These are phyloP conservation scores for Phragmites australis DNA, from an alignment of 176 grass and related monocot species.

Conservation along the genomic window DNA sequence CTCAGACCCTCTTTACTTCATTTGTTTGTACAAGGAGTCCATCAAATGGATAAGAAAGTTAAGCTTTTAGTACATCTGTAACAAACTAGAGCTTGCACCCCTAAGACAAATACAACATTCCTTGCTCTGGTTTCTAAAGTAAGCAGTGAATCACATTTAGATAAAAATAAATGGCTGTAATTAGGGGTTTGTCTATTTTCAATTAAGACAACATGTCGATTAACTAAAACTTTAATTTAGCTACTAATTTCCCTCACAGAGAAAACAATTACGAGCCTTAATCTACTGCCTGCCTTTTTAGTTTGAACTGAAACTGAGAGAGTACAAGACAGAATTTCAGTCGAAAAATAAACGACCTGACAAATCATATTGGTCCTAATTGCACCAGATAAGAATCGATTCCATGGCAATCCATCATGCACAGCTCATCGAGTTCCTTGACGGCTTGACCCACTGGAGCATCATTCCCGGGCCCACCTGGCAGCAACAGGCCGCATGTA, in stretches of 20 bases:
- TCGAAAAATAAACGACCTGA: not conserved
- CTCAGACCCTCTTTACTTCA: too few species aligned
- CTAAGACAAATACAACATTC: too few species aligned
- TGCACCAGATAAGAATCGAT: not conserved
- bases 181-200: not conserved
- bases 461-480: not conserved
- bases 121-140: not conserved
- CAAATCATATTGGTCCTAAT: not conserved
- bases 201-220: not conserved
- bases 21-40: too few species aligned
- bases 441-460: not conserved
- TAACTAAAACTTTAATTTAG: not conserved
- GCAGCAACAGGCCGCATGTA: constrained; percentile 10
- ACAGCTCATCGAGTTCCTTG: not conserved
- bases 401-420: not conserved
- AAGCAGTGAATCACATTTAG: not conserved
- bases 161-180: not conserved
- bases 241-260: not conserved
- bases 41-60: too few species aligned
- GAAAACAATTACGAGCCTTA: not conserved
- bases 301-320: too few species aligned
- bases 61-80: too few species aligned
- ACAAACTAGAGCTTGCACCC: too few species aligned
- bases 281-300: not conserved
- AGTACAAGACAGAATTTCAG: too few species aligned